Conservation (phyloP, 805 yeast genomes). For the Candida gorgasii region DNA sequence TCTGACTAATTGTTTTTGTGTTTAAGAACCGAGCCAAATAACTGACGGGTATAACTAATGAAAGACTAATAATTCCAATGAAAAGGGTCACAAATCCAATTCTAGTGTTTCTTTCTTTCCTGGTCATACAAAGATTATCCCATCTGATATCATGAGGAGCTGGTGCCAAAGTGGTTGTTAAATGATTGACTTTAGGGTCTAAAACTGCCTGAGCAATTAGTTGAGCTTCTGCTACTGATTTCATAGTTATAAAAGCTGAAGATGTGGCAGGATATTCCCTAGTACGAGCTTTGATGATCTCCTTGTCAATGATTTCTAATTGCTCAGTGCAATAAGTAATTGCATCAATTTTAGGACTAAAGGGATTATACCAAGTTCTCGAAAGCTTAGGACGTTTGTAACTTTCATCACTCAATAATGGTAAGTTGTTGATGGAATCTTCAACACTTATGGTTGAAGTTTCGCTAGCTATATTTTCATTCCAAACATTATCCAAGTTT, state of each 20-base stretch:
- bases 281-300: constrained; percentile 62
- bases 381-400: constrained; percentile 60
- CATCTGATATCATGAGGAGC: constrained; percentile 95
- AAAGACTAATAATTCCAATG: constrained; percentile 67
- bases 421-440: constrained; percentile 17
- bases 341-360: constrained; percentile 77
- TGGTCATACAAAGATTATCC: constrained; percentile 82
- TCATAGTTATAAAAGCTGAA: constrained; percentile 93
- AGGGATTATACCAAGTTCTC: constrained; percentile 59
- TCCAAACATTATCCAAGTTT: neutral
- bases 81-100: constrained; percentile 63
- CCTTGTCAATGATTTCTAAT: constrained; percentile 67
- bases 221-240: constrained; percentile 92
- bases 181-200: constrained; percentile 82
- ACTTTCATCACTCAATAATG: constrained; percentile 27
- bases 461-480: neutral
- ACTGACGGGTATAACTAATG: constrained; percentile 80
- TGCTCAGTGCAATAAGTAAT: constrained; percentile 73
- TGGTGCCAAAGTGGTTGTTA: constrained; percentile 85
- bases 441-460: constrained; percentile 2
- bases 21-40: constrained; percentile 83
- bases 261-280: constrained; percentile 80
- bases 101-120: constrained; percentile 68
- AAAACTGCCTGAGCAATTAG: constrained; percentile 94
- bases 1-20: constrained; percentile 69